Evolutionary conservation across 768 basidiomycete genomes (phyloP), one percentile per base, ranked within the genome.

Genomic region (Lyophyllum decastes): DNA sequence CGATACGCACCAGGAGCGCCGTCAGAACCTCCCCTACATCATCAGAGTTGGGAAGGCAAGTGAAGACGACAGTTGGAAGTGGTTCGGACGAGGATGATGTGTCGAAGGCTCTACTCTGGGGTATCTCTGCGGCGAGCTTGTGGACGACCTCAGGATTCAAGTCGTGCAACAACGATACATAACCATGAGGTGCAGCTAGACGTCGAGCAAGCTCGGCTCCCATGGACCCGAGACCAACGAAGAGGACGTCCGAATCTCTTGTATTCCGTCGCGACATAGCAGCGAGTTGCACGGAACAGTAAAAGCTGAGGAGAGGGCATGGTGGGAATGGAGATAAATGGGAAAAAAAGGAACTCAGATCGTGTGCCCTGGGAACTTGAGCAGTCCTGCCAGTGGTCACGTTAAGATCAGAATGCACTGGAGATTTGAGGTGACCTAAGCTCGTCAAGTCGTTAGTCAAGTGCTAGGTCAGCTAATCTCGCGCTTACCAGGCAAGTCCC

Each of bases 211-310:
- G 49, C 35, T 51, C 34, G 41, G 44, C 26, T 38, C 54, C 59
- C 54, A 60, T 52, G 6, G 50, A 44, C 43, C 59, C 59, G n/a
- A 60, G 50, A 16, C 59, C 59, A 30, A 60, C 52, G 41, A 60
- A 55, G 4, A 60, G 44, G 27, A 56, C 21, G 33, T 60, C 50
- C 26, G 54, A 52, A 35, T 25, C 14, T 9, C 16, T n/a, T 48
- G 46, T 24, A 21, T 50, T 33, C 26, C 16, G 7, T 17, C 17
- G 10, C 14, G 49, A 35, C 19, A 50, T 21, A 50, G 49, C 9
- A 35, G 49, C 8, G 14, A 47, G 44, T 34, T 16, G 11, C 27
- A 34, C 4, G 30, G 19, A 41, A n/a, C 12, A 33, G 9, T 19
- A 19, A 22, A 22, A 4, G 21, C 27, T 19, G 12, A n/a, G 33